These are phyloP conservation scores for Globisporangium mamillatum DNA, from an alignment of 352 stramenopile species.

Conservation along the genomic window DNA sequence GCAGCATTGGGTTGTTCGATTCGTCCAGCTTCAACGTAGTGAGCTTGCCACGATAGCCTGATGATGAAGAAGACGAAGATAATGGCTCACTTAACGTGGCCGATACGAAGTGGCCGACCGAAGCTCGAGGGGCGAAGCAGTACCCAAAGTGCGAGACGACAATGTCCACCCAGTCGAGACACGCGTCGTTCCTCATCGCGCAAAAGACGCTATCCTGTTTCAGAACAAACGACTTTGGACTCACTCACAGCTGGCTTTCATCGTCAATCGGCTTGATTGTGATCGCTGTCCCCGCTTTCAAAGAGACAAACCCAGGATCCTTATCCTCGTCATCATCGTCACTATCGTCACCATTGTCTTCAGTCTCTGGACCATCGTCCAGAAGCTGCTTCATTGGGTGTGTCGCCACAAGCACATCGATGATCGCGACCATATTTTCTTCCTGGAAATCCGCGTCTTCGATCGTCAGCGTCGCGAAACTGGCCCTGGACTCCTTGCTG, in stretches of 20 bases:
- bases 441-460: background rate
- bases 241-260: background rate
- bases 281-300: background rate
- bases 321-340: background rate
- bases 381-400: background rate
- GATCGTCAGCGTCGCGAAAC: background rate
- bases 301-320: background rate
- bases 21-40: background rate
- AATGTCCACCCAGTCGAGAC: constrained; percentile 4
- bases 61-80: too few species aligned
- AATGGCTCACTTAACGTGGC: too few species aligned
- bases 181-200: constrained; percentile 2
- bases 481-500: background rate
- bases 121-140: constrained; percentile 3
- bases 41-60: background rate
- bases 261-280: background rate
- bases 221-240: background rate
- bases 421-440: background rate
- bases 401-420: background rate
- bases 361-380: background rate
- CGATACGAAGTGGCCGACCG: background rate
- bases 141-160: constrained; percentile 1
- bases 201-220: constrained; percentile 1
- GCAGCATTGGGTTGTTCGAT: background rate
- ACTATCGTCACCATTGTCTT: background rate